Base-by-base conservation (phyloP, 495 filamentous ascomycete genomes). In the Hypoxylon perforatum region DNA sequence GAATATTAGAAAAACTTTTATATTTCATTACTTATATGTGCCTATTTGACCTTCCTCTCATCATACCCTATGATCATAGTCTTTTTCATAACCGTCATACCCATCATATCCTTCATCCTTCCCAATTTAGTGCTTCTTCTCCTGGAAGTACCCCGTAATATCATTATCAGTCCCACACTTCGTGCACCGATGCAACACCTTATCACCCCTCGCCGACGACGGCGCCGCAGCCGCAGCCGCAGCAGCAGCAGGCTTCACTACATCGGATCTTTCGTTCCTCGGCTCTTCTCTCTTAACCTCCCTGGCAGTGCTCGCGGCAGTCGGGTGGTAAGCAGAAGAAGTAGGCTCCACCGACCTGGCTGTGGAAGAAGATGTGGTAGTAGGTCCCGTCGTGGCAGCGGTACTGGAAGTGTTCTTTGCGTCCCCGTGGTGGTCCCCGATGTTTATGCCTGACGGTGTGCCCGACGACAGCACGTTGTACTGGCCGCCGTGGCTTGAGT, bases 141-240 rank as follows among this genome's bases (percentile, higher is more conserved):
- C 45, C 36, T 55, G 60, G 17, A 69, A 69, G 12, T 69, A 65
- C 45, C 36, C 70, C 41, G 67, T 70, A 30, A 76, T 70, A 65
- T 76, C 74, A 55, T 75, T 75, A n/a, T 77, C 74, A n/a, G 61
- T 46, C 1, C 74, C 74, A 28, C 75, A 78, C 49, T 73, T 73
- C 56, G 61, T 57, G 41, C 76, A 79, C 62, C 51, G 57, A 35
- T 77, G 71, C 58, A 70, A 3, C 10, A 76, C 59, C 59, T 49
- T 62, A 25, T 62, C 50, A 17, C 50, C 67, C 0, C 11, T 18
- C 47, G 14, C 41, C 61, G 33, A 36, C 8, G 22, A 18, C 10
- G 39, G 12, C 9, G 44, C 25, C 17, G 67, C 59, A 55, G 65
- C 72, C n/a, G 65, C 64, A n/a, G 65, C 64, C 0, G 53, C 63